A percentile compares a stretch with the other conserved stretches of the same genome.
Evolutionary conservation across 2,329 filamentous ascomycete genomes (phyloP).

Genomic region (Chrysoporthe puriensis): DNA sequence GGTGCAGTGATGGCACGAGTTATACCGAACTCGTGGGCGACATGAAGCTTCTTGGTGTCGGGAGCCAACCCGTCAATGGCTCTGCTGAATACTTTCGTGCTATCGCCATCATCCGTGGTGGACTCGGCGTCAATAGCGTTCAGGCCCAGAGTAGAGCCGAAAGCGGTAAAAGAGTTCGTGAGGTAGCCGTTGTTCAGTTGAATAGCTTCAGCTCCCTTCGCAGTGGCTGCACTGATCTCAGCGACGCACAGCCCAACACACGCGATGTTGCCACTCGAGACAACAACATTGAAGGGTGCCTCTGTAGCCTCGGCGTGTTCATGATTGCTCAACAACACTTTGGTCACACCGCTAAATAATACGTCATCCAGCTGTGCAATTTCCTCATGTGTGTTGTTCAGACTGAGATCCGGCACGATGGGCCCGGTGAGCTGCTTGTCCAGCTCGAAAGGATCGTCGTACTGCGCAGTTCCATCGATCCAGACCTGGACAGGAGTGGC

Average conservation of each 20-base stretch:
- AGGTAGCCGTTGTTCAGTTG: slow-evolving; percentile 62
- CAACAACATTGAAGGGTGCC: slow-evolving; percentile 50
- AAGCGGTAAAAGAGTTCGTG: slow-evolving; percentile 62
- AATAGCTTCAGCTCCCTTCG: slow-evolving; percentile 44
- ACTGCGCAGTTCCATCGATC: slow-evolving; percentile 65
- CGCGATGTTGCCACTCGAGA: slow-evolving; percentile 56
- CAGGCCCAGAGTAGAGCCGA: slow-evolving; percentile 64
- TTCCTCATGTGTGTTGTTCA: slow-evolving; percentile 48
- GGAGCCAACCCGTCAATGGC: slow-evolving; percentile 61
- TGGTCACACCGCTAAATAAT: slow-evolving; percentile 61
- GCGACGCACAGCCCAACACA: slow-evolving; percentile 59
- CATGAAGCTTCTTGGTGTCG: slow-evolving; percentile 58
- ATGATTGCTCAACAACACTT: slow-evolving; percentile 53
- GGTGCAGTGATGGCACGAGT: slow-evolving; percentile 63
- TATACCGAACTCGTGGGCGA: slow-evolving; percentile 58
- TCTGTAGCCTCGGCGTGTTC: slow-evolving; percentile 34
- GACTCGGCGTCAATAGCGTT: slow-evolving; percentile 65
- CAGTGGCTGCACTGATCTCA: slow-evolving; percentile 45
- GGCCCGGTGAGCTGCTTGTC: slow-evolving; percentile 50
- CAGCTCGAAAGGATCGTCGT: slow-evolving; percentile 57
- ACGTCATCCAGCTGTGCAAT: slow-evolving; percentile 44
- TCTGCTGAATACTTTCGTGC: slow-evolving; percentile 55
- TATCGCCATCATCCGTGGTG: slow-evolving; percentile 55
- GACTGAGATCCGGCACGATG: slow-evolving; percentile 44
- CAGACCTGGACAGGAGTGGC: slow-evolving; percentile 64